Base-by-base conservation (phyloP, 2,329 filamentous ascomycete species). In the Epichloe baconii region DNA sequence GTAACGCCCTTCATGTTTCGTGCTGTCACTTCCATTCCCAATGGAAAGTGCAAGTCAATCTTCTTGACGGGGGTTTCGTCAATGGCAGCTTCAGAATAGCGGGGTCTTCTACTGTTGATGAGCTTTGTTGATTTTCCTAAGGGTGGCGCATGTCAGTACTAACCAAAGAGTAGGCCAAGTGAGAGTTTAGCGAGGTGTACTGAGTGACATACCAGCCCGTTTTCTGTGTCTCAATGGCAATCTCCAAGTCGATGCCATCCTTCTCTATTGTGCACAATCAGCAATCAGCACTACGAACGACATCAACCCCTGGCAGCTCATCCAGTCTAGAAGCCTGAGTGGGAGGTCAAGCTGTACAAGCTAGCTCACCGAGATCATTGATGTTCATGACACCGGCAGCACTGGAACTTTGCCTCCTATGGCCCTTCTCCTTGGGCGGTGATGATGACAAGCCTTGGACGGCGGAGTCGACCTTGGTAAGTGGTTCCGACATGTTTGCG, bases 71-170 rank as follows among this genome's bases (percentile, higher is more conserved):
- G 83, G 91, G 91, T 54, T 73, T 83, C 61, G 86, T 84, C 59
- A 97, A 81, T 55, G 77, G 73, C 68, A 90, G 82, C 74, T 90
- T 90, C 59, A 97, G 81, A 55, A 85, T 79, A 34, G 90, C 82
- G 62, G 85, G 85, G 60, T 96, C 91, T 34, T 96, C 90, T 48
- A 96, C 68, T 40, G 79, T 78, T 54, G 75, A 72, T 42, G 88
- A 79, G 37, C 89, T 91, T 83, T 86, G 79, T 97, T 97, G 66
- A 97, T 84, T 73, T 93, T 95, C 91, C 90, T 96, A 38, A 45
- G 35, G 5, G 43, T 23, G 19, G 10, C 14, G 14, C 14, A 19
- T 19, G 37, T 52, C 42, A 46, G 48, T 17, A 41, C 34, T 19
- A 23, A 42, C 4, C 26, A 31, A 11, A 31, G 3, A 17, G 2